Conservation (phyloP, 176 grass and related monocot species). For the Metroxylon sagu region DNA sequence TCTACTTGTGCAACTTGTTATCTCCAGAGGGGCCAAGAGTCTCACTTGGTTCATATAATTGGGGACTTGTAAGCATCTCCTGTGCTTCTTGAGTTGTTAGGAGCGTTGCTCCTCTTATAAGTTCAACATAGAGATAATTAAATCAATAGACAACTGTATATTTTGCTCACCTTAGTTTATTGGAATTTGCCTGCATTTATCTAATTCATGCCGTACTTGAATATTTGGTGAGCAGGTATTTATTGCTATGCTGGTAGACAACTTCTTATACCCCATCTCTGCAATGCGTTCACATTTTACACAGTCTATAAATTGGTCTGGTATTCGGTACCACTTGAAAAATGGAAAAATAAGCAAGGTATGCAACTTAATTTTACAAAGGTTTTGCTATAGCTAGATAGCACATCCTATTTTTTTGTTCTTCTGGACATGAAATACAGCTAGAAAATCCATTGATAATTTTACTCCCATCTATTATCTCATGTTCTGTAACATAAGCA, state of each 20-base stretch:
- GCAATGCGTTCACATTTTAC: slow-evolving; percentile 77
- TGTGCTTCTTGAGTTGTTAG: neutral
- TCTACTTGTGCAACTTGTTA: slow-evolving; percentile 88
- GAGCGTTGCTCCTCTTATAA: no score
- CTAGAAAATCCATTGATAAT: no score
- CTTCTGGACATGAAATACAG: no score
- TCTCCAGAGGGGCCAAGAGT: slow-evolving; percentile 78
- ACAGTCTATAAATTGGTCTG: slow-evolving; percentile 96
- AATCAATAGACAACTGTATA: no score
- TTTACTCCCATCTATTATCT: no score
- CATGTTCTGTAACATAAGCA: no score
- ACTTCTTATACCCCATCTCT: slow-evolving; percentile 86
- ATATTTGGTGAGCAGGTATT: slow-evolving; percentile 56
- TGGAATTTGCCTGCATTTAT: no score
- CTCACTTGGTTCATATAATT: slow-evolving; percentile 82
- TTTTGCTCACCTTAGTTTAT: no score
- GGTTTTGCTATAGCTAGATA: no score
- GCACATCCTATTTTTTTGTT: no score
- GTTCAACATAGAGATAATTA: no score
- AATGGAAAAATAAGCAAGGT: slow-evolving; percentile 98
- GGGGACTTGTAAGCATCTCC: slow-evolving; percentile 77
- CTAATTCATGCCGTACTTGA: no score
- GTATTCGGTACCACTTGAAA: slow-evolving; percentile 82
- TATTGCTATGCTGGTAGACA: slow-evolving; percentile 82
- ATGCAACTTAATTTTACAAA: neutral